These are phyloP conservation scores for Mycena galopus DNA, from an alignment of 768 basidiomycete genomes.

Conservation along the genomic window DNA sequence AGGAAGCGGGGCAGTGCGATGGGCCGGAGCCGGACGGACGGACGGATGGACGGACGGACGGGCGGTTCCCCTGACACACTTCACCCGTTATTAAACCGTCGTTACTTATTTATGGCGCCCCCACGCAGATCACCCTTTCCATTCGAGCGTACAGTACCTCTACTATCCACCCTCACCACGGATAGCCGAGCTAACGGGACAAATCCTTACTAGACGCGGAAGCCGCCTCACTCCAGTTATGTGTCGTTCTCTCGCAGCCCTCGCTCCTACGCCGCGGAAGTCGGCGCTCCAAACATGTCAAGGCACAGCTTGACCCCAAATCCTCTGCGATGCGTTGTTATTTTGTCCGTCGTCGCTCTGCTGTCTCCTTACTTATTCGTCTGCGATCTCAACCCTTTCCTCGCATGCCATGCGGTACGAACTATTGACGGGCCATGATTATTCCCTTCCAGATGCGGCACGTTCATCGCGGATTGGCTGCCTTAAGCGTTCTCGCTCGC, in stretches of 20 bases:
- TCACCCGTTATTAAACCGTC: neutral
- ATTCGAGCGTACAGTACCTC: neutral
- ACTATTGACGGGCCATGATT: neutral
- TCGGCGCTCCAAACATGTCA: neutral
- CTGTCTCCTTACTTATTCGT: neutral
- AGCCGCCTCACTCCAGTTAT: neutral
- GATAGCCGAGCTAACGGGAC: neutral
- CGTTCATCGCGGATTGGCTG: neutral
- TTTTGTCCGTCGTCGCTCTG: neutral
- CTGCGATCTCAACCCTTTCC: neutral
- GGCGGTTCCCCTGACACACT: too few relatives aligned
- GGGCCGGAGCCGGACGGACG: too few relatives aligned
- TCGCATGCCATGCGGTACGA: neutral
- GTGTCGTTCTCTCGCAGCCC: neutral
- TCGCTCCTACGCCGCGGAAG: neutral
- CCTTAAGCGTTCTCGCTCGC: neutral
- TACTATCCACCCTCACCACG: neutral
- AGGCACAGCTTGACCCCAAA: neutral
- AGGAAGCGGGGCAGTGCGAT: too few relatives aligned
- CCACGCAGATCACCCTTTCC: neutral
- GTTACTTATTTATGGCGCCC: neutral
- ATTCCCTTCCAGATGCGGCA: neutral
- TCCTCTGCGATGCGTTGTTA: neutral
- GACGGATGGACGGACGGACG: too few relatives aligned
- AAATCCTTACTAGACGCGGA: neutral